A percentile compares a stretch with the other conserved stretches of the same genome.
Conservation (phyloP, 805 yeast species). For the Kuraishia molischiana region DNA sequence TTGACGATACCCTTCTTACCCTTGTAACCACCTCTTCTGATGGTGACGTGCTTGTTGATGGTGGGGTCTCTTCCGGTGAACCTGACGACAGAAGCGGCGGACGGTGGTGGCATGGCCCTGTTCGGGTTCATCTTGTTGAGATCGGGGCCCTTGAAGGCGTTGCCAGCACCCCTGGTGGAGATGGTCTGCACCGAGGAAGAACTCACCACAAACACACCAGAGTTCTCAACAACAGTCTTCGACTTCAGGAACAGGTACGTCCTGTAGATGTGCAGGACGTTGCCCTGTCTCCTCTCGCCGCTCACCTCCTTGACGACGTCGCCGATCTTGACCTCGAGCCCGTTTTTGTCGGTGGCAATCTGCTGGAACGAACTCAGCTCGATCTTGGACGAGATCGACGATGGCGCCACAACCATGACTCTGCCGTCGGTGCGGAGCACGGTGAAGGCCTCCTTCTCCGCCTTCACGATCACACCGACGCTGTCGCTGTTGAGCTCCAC, state of each 20-base stretch:
- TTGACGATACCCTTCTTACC: slow-evolving; percentile 90
- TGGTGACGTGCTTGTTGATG: slow-evolving; percentile 74
- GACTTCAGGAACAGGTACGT: slow-evolving; percentile 72
- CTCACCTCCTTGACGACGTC: slow-evolving; percentile 82
- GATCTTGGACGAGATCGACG: slow-evolving; percentile 74
- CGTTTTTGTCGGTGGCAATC: slow-evolving; percentile 78
- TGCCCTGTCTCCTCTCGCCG: slow-evolving; percentile 86
- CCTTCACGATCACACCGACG: slow-evolving; percentile 84
- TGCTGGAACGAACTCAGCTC: slow-evolving; percentile 56
- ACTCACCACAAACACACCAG: slow-evolving; percentile 83
- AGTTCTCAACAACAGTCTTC: slow-evolving; percentile 69
- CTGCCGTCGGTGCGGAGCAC: slow-evolving; percentile 80
- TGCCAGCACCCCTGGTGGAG: slow-evolving; percentile 63
- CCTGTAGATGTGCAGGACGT: slow-evolving; percentile 77
- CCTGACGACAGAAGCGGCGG: slow-evolving; percentile 37
- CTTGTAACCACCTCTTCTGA: slow-evolving; percentile 87
- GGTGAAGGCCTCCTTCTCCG: slow-evolving; percentile 79
- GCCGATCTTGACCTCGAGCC: slow-evolving; percentile 79
- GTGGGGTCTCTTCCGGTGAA: slow-evolving; percentile 75
- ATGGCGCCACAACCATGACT: slow-evolving; percentile 58
- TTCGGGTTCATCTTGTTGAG: slow-evolving; percentile 83
- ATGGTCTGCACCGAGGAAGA: slow-evolving; percentile 72
- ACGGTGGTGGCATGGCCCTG: slow-evolving; percentile 41
- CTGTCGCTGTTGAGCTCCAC: slow-evolving; percentile 79
- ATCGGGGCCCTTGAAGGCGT: slow-evolving; percentile 36